Evolutionary conservation across 805 yeast species (phyloP), one percentile per base, ranked within the genome.

Genomic region (Komagataella phaffii): DNA sequence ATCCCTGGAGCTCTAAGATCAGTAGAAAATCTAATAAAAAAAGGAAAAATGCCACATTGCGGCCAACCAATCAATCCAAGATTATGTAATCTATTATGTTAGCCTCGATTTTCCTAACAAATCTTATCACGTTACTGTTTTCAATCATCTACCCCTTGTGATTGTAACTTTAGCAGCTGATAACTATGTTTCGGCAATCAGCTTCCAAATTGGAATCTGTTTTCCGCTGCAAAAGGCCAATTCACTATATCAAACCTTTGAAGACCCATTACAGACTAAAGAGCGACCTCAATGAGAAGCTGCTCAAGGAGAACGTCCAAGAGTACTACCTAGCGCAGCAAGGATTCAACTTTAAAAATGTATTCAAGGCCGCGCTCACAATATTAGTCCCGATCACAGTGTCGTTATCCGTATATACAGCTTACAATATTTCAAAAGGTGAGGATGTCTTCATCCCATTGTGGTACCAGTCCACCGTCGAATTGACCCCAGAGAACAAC

Each of bases 361-460:
- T 30, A 30, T 14, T 30, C 3, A 30, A 30, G 40, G 40, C 40
- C 40, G 40, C 40, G 40, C 40, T 30, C 10, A 14, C 40, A 3
- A 14, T 30, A 14, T 21, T 59, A 2, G 52, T 58, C 10, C 65
- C 67, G 17, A 49, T 60, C 10, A 17, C 56, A 6, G 21, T 61
- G 0, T 53, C 59, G 17, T 50, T 61, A 4, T 57, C 60, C 1
- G 64, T 65, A 0, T 64, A 63, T 46, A 55, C 64, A 3, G 57
- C 54, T 8, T 65, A 61, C 53, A 65, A 64, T 51, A 61, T 66
- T 0, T 51, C 49, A 21, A 53, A 64, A 17, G 64, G 58, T 7
- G 56, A 59, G 45, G 64, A 66, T 10, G 65, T 63, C 0, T 66
- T 65, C 49, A 53, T 68, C 44, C 72, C 72, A 3, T 46, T 67